Evolutionary conservation across 2,329 filamentous ascomycete genomes (phyloP).

Genomic region (Cladosporium cucumerinum): DNA sequence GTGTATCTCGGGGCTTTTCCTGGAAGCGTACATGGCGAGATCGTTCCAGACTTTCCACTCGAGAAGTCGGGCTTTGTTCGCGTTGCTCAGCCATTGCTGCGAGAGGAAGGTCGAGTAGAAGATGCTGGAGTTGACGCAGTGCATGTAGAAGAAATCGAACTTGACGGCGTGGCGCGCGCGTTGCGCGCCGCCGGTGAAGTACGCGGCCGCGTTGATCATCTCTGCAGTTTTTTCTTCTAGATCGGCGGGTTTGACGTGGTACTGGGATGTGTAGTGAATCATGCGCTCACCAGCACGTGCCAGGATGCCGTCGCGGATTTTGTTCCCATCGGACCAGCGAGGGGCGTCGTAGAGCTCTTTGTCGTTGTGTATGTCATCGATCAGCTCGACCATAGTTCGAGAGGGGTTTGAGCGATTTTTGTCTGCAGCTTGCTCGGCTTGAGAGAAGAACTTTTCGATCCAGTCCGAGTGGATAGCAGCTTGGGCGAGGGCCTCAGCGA

Average conservation of each 20-base stretch:
- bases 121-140: conserved; percentile 73
- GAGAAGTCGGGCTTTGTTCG: conserved; percentile 65
- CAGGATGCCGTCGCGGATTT: conserved; percentile 67
- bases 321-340: conserved; percentile 44
- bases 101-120: conserved; percentile 65
- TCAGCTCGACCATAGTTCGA: conserved; percentile 55
- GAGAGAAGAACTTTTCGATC: conserved; percentile 54
- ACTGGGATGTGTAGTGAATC: conserved; percentile 58
- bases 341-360: conserved; percentile 55
- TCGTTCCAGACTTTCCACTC: conserved; percentile 80
- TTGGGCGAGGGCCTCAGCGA: conserved; percentile 78
- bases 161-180: conserved; percentile 63
- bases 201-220: conserved; percentile 66
- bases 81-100: conserved; percentile 57
- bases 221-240: conserved; percentile 57
- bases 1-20: conserved; percentile 59
- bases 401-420: conserved; percentile 19
- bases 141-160: conserved; percentile 81
- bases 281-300: conserved; percentile 61
- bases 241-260: conserved; percentile 48
- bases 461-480: conserved; percentile 63
- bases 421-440: conserved; percentile 49
- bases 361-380: conserved; percentile 57
- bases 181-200: conserved; percentile 61
- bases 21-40: conserved; percentile 69